A percentile compares a stretch with the other conserved stretches of the same genome.
phyloP scores from a whole-genome alignment of 169 alveolate genomes.

The Plasmodium cynomolgi region DNA sequence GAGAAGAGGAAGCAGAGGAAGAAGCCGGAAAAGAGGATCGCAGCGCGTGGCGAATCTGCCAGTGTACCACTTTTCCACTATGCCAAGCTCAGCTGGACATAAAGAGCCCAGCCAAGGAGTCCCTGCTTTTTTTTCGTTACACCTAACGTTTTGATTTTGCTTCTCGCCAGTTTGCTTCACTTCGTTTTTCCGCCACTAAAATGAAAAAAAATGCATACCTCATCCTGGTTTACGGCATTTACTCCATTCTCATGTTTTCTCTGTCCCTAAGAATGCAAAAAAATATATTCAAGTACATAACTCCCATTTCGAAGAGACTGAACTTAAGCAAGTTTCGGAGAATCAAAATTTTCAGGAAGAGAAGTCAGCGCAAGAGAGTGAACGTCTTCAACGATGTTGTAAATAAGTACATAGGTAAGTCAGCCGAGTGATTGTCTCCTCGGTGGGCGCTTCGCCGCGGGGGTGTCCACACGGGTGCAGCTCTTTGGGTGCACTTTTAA shows the following conservation, averaged over 20 bases:
- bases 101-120: neutral
- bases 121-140: neutral
- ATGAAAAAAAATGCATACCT: slow-evolving; percentile 69
- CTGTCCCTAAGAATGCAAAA: slow-evolving; percentile 74
- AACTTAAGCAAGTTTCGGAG: slow-evolving; percentile 38
- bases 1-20: neutral
- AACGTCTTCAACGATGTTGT: slow-evolving; percentile 64
- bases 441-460: neutral
- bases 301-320: slow-evolving; percentile 65
- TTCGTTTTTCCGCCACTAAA: neutral
- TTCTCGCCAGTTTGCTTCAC: neutral
- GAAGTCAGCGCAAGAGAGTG: slow-evolving; percentile 35
- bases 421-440: neutral
- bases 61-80: neutral
- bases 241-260: slow-evolving; percentile 54
- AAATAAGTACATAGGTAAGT: slow-evolving; percentile 70
- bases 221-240: slow-evolving; percentile 38
- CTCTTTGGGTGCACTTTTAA: neutral
- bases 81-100: neutral
- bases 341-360: slow-evolving; percentile 36
- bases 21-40: neutral
- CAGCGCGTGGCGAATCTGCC: neutral
- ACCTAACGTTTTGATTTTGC: neutral
- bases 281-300: slow-evolving; percentile 68
- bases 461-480: neutral